Evolutionary conservation across 2,329 filamentous ascomycete species (phyloP).

Genomic region (Cryphonectria nitschkei): DNA sequence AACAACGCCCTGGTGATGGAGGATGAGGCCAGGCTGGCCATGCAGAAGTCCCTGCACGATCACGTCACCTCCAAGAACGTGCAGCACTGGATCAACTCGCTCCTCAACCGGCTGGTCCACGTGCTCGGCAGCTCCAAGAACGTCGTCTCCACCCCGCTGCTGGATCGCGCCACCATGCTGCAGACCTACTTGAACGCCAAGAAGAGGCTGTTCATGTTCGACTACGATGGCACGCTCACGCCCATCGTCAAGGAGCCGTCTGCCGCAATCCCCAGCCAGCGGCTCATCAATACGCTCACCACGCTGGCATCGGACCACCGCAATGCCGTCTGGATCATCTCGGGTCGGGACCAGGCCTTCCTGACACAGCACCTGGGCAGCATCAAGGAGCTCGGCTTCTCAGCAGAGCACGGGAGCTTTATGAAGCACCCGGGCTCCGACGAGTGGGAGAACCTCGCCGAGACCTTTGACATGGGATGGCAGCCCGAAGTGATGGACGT

Average conservation of each 20-base stretch:
- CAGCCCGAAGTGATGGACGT: constrained; percentile 81
- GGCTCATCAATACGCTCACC: constrained; percentile 79
- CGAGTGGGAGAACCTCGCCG: constrained; percentile 87
- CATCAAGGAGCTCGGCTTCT: constrained; percentile 86
- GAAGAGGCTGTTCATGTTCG: constrained; percentile 94
- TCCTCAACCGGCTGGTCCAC: constrained; percentile 76
- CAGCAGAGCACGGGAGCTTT: constrained; percentile 96
- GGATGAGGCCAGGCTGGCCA: constrained; percentile 63
- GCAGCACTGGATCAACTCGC: constrained; percentile 81
- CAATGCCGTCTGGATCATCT: constrained; percentile 98
- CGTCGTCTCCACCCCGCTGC: constrained; percentile 75
- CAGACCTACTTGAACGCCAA: constrained; percentile 73
- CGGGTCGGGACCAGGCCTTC: constrained; percentile 90
- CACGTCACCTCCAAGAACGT: constrained; percentile 88
- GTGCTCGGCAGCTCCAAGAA: constrained; percentile 79
- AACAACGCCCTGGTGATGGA: constrained; percentile 80
- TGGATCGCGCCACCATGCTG: constrained; percentile 76
- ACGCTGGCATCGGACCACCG: constrained; percentile 76
- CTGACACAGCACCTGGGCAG: constrained; percentile 90
- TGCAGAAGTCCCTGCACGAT: constrained; percentile 76
- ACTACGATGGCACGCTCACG: constrained; percentile 96
- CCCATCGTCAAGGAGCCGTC: constrained; percentile 92
- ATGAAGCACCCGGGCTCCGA: constrained; percentile 77
- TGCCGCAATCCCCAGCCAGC: constrained; percentile 84
- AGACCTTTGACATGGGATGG: constrained; percentile 89